These are phyloP conservation scores for Manihot esculenta DNA, from an alignment of 441 rosid species.

Conservation along the genomic window DNA sequence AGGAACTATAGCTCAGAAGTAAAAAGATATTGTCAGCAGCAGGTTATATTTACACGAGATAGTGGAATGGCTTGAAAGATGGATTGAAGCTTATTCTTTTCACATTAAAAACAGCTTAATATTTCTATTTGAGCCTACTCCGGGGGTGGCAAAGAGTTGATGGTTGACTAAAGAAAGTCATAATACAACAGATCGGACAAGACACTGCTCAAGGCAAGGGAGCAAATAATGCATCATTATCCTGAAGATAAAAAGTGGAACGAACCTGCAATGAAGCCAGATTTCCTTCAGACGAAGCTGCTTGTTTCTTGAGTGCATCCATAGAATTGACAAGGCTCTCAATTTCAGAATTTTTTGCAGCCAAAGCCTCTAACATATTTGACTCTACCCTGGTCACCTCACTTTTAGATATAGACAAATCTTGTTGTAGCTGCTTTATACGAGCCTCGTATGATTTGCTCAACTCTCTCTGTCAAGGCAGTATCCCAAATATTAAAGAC, in stretches of 20 bases:
- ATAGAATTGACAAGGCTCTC: conserved; percentile 71
- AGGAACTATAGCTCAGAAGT: not conserved
- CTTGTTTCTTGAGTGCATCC: conserved; percentile 82
- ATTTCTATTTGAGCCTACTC: conserved; percentile 1
- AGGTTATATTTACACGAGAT: not conserved
- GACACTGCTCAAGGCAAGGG: not conserved
- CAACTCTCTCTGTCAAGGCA: conserved; percentile 77
- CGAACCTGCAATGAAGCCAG: conserved; percentile 89
- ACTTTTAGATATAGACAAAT: conserved; percentile 66
- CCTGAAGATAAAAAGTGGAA: conserved; percentile 13
- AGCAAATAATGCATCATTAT: conserved; percentile 7
- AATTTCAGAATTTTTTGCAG: conserved; percentile 92
- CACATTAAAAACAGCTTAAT: not conserved
- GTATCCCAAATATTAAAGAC: conserved; percentile 28
- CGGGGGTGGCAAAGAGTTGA: not conserved
- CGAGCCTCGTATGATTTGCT: conserved; percentile 85
- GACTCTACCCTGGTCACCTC: conserved; percentile 81
- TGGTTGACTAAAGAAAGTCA: conserved; percentile 1
- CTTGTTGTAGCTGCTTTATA: conserved; percentile 81
- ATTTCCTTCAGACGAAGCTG: conserved; percentile 84
- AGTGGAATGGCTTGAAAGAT: not conserved
- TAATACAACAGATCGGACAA: not conserved
- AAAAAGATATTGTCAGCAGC: not conserved
- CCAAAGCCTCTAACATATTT: conserved; percentile 82
- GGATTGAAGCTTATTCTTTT: not conserved